These are phyloP conservation scores for Apiospora rasikravindrae DNA, from an alignment of 2,329 filamentous ascomycete species.

Conservation along the genomic window DNA sequence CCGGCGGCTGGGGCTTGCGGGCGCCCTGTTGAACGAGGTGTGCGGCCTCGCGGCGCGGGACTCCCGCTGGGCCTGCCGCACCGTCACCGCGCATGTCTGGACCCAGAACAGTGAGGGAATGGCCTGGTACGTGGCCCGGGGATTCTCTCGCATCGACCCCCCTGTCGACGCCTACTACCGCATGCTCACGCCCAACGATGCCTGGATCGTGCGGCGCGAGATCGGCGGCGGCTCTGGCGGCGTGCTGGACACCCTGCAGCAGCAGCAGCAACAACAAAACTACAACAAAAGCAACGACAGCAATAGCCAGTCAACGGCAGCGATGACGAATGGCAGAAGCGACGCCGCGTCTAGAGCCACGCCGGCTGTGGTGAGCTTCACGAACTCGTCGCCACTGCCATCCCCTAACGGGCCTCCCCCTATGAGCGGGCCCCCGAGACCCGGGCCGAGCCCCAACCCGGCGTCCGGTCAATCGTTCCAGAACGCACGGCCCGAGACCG, in stretches of 20 bases:
- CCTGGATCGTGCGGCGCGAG: slow-evolving; percentile 61
- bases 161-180: slow-evolving; percentile 64
- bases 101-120: slow-evolving; percentile 68
- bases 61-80: slow-evolving; percentile 43
- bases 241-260: slow-evolving; percentile 6
- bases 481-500: slow-evolving; percentile 61
- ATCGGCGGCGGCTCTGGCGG: slow-evolving; percentile 34
- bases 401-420: slow-evolving; percentile 13
- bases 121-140: slow-evolving; percentile 64
- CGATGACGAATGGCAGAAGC: background rate
- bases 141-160: slow-evolving; percentile 55
- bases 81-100: slow-evolving; percentile 71
- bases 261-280: slow-evolving; percentile 15
- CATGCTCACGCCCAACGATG: slow-evolving; percentile 64
- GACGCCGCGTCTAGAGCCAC: slow-evolving; percentile 3
- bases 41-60: slow-evolving; percentile 46
- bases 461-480: slow-evolving; percentile 57
- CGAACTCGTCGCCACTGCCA: slow-evolving; percentile 24
- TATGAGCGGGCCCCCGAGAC: slow-evolving; percentile 24
- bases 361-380: slow-evolving; percentile 15
- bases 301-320: background rate
- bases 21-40: slow-evolving; percentile 61
- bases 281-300: slow-evolving; percentile 17
- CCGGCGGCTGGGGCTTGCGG: slow-evolving; percentile 62
- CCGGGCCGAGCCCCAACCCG: slow-evolving; percentile 36